Evolutionary conservation across 2,329 filamentous ascomycete genomes (phyloP).

Genomic region (Penicillium sp.): DNA sequence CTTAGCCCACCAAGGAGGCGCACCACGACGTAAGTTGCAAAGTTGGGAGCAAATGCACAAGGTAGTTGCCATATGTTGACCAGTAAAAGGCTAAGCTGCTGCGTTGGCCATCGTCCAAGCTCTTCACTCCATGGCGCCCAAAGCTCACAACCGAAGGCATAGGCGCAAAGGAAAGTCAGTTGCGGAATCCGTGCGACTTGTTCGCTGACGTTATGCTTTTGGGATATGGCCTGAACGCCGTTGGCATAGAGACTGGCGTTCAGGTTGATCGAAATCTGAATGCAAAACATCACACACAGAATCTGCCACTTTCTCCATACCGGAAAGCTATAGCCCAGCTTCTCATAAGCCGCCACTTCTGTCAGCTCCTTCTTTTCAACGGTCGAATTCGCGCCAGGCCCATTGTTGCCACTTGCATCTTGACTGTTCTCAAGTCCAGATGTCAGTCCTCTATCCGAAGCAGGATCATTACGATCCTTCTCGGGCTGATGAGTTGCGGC

Average conservation of each 20-base stretch:
- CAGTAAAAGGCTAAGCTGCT: slow-evolving; percentile 62
- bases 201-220: not conserved
- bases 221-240: not conserved
- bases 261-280: not conserved
- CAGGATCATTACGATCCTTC: not conserved
- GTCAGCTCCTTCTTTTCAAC: not conserved
- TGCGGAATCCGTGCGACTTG: slow-evolving; percentile 56
- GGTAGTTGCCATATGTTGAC: not conserved
- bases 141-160: slow-evolving; percentile 76
- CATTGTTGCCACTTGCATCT: not conserved
- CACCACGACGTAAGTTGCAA: not conserved
- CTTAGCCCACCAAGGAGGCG: not conserved
- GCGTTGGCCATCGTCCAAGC: slow-evolving; percentile 67
- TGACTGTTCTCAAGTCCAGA: not conserved
- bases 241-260: not conserved
- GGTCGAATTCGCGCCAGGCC: not conserved
- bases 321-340: not conserved
- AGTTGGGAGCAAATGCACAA: not conserved
- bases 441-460: not conserved
- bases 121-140: slow-evolving; percentile 83
- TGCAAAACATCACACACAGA: not conserved
- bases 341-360: not conserved
- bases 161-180: slow-evolving; percentile 69
- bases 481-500: not conserved
- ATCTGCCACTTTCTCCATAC: not conserved